A percentile compares a stretch with the other conserved stretches of the same genome.
Conservation (phyloP, 352 stramenopile species). For the Phytopythium chamaehyphon region DNA sequence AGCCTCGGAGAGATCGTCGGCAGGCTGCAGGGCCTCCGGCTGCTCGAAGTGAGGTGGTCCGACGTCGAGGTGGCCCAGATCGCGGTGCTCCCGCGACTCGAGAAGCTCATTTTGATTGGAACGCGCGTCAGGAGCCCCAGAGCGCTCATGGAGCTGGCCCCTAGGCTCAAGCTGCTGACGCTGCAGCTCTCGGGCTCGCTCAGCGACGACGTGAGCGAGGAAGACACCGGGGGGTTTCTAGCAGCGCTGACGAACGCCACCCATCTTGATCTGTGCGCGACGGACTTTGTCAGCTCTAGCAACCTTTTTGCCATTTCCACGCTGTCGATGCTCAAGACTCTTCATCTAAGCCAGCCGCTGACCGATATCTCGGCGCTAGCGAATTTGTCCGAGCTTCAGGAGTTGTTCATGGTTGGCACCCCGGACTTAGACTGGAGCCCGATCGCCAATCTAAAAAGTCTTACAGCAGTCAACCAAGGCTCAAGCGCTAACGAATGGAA, state of each 20-base stretch:
- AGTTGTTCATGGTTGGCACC: not conserved
- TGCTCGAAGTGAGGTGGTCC: conserved; percentile 1
- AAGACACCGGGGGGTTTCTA: not conserved
- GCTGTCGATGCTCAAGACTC: not conserved
- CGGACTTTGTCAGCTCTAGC: not conserved
- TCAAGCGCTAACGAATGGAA: not conserved
- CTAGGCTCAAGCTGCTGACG: conserved; percentile 3
- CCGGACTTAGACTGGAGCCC: conserved; percentile 1
- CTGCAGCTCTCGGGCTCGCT: not conserved
- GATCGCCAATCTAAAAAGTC: not conserved
- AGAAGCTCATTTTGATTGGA: conserved; percentile 1
- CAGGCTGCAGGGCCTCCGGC: not conserved
- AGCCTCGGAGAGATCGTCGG: not conserved
- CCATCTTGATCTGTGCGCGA: not conserved
- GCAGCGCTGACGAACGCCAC: not conserved
- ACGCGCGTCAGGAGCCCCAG: not conserved
- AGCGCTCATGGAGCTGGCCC: not conserved
- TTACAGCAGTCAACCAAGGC: not conserved
- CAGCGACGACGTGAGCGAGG: not conserved
- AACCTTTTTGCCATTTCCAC: not conserved
- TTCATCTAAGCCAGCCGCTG: not conserved
- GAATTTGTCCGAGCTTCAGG: not conserved
- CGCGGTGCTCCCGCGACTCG: not conserved
- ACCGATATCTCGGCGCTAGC: not conserved
- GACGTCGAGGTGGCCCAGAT: not conserved